phyloP scores from a whole-genome alignment of 106 monocot genomes.

The Platanthera zijinensis region DNA sequence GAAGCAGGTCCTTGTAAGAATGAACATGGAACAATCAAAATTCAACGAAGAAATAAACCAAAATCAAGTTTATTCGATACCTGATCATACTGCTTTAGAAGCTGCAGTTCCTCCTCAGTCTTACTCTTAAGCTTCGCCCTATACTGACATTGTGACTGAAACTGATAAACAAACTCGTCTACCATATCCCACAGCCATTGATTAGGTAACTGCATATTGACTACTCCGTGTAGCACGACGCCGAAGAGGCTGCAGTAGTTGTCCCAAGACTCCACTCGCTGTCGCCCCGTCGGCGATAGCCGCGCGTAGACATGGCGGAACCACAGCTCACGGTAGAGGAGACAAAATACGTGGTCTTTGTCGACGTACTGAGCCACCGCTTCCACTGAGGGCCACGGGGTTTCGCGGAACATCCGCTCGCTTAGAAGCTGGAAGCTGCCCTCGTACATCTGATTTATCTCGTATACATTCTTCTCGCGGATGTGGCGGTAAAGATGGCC shows the following conservation, averaged over 20 bases:
- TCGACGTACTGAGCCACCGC: conserved; percentile 91
- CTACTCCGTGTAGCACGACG: conserved; percentile 88
- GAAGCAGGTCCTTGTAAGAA: no score
- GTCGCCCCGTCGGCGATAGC: conserved; percentile 36
- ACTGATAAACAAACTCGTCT: conserved; percentile 97
- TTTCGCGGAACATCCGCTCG: conserved; percentile 87
- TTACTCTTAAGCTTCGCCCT: conserved; percentile 78
- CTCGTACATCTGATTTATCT: conserved; percentile 99
- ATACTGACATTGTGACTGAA: conserved; percentile 91
- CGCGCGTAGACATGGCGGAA: conserved; percentile 73
- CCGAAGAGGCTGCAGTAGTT: conserved; percentile 94
- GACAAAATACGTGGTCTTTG: conserved; percentile 95
- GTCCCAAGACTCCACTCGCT: conserved; percentile 92
- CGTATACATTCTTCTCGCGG: conserved; percentile 96
- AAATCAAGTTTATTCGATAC: conserved; percentile 9
- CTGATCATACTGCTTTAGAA: conserved; percentile 77
- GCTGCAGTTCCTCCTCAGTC: conserved; percentile 73
- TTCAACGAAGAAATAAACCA: not conserved
- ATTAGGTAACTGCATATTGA: conserved; percentile 98
- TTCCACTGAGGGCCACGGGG: conserved; percentile 85
- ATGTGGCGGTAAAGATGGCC: conserved; percentile 95
- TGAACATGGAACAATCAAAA: not conserved
- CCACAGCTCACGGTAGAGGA: conserved; percentile 97
- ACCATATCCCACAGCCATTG: conserved; percentile 99
- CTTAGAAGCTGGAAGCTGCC: conserved; percentile 72